phyloP scores from a whole-genome alignment of 1,284 basidiomycete species.

The Mycena sp. region DNA sequence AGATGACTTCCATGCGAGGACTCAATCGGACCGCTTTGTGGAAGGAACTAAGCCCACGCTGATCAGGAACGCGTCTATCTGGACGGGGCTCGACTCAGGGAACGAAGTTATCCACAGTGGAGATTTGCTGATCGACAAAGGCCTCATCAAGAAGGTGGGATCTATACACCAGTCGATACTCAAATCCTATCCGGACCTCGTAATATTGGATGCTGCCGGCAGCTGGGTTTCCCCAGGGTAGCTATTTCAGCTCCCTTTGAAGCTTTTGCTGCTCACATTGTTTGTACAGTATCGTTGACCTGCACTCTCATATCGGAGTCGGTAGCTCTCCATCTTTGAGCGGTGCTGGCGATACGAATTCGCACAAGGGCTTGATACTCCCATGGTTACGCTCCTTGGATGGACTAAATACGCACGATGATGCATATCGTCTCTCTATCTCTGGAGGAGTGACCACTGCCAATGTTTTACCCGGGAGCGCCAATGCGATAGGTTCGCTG shows the following conservation, averaged over 20 bases:
- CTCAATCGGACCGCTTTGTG: slow-evolving; percentile 74
- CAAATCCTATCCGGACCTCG: slow-evolving; percentile 32
- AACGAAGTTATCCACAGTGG: slow-evolving; percentile 72
- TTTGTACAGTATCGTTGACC: slow-evolving; percentile 70
- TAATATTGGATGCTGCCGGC: slow-evolving; percentile 56
- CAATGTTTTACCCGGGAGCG: slow-evolving; percentile 58
- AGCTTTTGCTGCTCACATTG: not conserved
- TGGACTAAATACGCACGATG: slow-evolving; percentile 60
- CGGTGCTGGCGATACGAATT: slow-evolving; percentile 64
- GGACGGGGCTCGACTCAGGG: slow-evolving; percentile 79
- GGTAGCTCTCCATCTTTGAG: slow-evolving; percentile 62
- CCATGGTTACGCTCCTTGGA: slow-evolving; percentile 63
- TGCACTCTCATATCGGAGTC: slow-evolving; percentile 80
- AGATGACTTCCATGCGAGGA: slow-evolving; percentile 61
- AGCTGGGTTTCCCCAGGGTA: slow-evolving; percentile 72
- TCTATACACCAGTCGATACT: slow-evolving; percentile 40
- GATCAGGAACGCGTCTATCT: slow-evolving; percentile 85
- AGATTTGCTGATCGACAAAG: slow-evolving; percentile 65
- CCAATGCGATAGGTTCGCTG: slow-evolving; percentile 62
- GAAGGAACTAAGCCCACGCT: slow-evolving; percentile 69
- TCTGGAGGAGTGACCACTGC: slow-evolving; percentile 59
- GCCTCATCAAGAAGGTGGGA: slow-evolving; percentile 64
- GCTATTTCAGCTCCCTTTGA: slow-evolving; percentile 11
- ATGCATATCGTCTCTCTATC: slow-evolving; percentile 54
- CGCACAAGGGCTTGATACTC: slow-evolving; percentile 51